Evolutionary conservation across 805 yeast species (phyloP).

Genomic region (Candida ponderosae): DNA sequence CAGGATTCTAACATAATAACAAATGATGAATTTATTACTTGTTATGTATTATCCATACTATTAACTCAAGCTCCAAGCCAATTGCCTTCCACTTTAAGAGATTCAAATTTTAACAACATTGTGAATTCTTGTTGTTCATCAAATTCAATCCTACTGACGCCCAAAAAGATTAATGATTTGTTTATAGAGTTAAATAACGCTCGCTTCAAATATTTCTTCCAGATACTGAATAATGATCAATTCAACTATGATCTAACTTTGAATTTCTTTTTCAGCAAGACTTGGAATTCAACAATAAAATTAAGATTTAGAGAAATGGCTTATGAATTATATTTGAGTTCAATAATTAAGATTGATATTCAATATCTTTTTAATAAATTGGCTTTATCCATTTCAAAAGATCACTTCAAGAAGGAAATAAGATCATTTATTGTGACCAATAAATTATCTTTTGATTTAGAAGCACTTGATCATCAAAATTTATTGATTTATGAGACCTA

Average conservation of each 20-base stretch:
- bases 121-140: background rate
- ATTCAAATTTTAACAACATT: slow-evolving; percentile 7
- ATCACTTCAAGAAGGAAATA: slow-evolving; percentile 10
- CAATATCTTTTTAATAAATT: slow-evolving; percentile 12
- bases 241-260: slow-evolving; percentile 5
- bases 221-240: slow-evolving; percentile 5
- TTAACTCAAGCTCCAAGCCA: background rate
- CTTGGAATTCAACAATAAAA: slow-evolving; percentile 18
- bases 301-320: slow-evolving; percentile 22
- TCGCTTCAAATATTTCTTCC: slow-evolving; percentile 15
- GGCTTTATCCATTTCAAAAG: slow-evolving; percentile 6
- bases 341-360: slow-evolving; percentile 14
- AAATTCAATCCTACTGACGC: background rate
- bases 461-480: background rate
- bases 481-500: too few relatives aligned
- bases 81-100: slow-evolving; percentile 5
- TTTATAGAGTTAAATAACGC: slow-evolving; percentile 18
- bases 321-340: slow-evolving; percentile 24
- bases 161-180: slow-evolving; percentile 1
- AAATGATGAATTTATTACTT: slow-evolving; percentile 1
- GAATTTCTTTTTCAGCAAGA: slow-evolving; percentile 13
- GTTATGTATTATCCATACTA: slow-evolving; percentile 11
- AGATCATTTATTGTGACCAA: slow-evolving; percentile 8
- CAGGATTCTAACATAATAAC: slow-evolving; percentile 8
- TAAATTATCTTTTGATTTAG: slow-evolving; percentile 4